These are phyloP conservation scores for Omphalea diandra DNA, from an alignment of 441 rosid species.

Conservation along the genomic window DNA sequence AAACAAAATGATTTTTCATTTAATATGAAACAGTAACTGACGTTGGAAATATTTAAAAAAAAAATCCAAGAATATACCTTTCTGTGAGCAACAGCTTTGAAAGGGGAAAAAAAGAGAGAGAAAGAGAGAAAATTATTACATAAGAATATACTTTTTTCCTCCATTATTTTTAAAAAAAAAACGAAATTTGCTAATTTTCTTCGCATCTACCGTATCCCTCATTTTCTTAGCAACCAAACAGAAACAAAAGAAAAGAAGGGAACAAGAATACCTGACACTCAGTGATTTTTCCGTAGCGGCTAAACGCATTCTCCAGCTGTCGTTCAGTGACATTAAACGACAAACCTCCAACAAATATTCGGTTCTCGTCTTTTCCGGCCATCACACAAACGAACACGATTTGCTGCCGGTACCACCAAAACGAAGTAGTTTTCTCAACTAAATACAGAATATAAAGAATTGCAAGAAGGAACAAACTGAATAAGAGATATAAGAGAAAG, in stretches of 20 bases:
- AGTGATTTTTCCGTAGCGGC: constrained; percentile 78
- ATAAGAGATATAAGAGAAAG: too few species aligned
- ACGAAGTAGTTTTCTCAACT: too few species aligned
- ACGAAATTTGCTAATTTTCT: background rate
- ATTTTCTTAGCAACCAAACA: background rate
- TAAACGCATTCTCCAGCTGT: constrained; percentile 79
- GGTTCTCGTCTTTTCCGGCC: constrained; percentile 76
- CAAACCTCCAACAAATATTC: constrained; percentile 91
- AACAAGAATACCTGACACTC: constrained; percentile 68
- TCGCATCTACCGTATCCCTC: background rate
- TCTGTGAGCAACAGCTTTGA: too few species aligned
- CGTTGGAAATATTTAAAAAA: constrained; percentile 3
- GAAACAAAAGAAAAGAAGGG: background rate
- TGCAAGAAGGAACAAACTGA: too few species aligned
- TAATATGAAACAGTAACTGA: background rate
- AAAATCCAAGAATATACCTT: too few species aligned
- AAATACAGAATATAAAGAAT: too few species aligned
- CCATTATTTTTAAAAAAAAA: background rate
- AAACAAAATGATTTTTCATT: too few species aligned
- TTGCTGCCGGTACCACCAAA: too few species aligned
- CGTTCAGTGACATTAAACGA: constrained; percentile 81
- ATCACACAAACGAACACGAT: too few species aligned
- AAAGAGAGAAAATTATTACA: too few species aligned
- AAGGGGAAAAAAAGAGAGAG: too few species aligned
- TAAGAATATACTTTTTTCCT: too few species aligned